Evolutionary conservation across 192 early-diverging fungal genomes (phyloP).

Genomic region (Phycomyces blakesleeanus): DNA sequence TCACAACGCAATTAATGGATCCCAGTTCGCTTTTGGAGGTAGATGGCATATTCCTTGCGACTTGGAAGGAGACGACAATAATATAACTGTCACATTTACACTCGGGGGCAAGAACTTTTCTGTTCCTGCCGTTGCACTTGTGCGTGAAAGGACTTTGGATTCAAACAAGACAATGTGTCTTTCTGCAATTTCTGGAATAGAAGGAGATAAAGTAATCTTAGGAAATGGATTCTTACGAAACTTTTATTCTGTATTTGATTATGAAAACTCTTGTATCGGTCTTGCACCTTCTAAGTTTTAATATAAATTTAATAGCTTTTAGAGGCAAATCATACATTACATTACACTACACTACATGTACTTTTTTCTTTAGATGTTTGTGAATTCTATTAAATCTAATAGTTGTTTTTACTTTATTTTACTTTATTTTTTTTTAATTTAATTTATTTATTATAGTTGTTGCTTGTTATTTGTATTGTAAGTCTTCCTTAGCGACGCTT

Average conservation of each 20-base stretch:
- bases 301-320: too few relatives aligned
- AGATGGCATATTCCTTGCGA: slow-evolving; percentile 47
- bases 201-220: slow-evolving; percentile 13
- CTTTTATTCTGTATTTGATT: slow-evolving; percentile 50
- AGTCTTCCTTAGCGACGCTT: slow-evolving; percentile 23
- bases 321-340: too few relatives aligned
- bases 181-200: neutral
- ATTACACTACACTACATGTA: neutral
- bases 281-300: slow-evolving; percentile 33
- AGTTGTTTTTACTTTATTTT: neutral
- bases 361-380: neutral
- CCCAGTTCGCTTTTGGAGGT: slow-evolving; percentile 10
- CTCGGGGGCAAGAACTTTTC: slow-evolving; percentile 26
- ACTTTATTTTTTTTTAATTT: neutral
- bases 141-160: slow-evolving; percentile 28
- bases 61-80: neutral
- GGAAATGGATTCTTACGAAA: slow-evolving; percentile 49
- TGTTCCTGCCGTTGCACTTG: slow-evolving; percentile 28
- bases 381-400: neutral
- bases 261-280: slow-evolving; percentile 40
- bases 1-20: slow-evolving; percentile 40
- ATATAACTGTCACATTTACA: slow-evolving; percentile 18
- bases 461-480: too few relatives aligned
- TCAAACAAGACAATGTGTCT: neutral
- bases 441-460: too few relatives aligned